Evolutionary conservation across 2,329 filamentous ascomycete genomes (phyloP).

Genomic region (Penicillium sp.): DNA sequence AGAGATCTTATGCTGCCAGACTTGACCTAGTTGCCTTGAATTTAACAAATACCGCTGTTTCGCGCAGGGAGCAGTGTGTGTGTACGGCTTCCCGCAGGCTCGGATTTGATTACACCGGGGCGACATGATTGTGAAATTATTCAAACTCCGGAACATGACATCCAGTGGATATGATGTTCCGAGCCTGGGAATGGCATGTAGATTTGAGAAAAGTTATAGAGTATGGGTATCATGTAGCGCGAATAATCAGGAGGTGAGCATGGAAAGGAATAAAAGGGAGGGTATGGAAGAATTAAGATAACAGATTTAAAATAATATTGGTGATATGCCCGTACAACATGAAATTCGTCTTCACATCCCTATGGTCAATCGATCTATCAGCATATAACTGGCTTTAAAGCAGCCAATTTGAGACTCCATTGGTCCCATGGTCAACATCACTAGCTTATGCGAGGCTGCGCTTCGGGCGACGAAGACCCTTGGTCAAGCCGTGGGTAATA

Average conservation of each 20-base stretch:
- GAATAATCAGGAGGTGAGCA: not conserved
- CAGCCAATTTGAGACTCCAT: not conserved
- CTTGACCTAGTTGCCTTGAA: too few species aligned
- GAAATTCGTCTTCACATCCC: not conserved
- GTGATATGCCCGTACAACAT: not conserved
- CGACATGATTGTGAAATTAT: too few species aligned
- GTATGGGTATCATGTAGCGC: constrained; percentile 6
- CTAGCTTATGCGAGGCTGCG: not conserved
- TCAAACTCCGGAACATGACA: constrained; percentile 18
- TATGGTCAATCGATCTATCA: not conserved
- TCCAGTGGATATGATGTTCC: not conserved
- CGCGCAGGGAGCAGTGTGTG: too few species aligned
- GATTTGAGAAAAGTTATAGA: not conserved
- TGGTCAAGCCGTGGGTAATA: not conserved
- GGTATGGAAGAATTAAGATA: not conserved
- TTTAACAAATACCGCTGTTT: too few species aligned
- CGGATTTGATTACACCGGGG: too few species aligned
- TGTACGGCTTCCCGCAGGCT: too few species aligned
- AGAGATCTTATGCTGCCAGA: too few species aligned
- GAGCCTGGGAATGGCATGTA: not conserved
- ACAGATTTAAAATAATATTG: not conserved
- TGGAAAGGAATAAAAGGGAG: not conserved
- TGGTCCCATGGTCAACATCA: not conserved
- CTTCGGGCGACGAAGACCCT: not conserved
- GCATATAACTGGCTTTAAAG: not conserved